Base-by-base conservation (phyloP, 2,329 filamentous ascomycete species). In the Aplosporella prunicola region DNA sequence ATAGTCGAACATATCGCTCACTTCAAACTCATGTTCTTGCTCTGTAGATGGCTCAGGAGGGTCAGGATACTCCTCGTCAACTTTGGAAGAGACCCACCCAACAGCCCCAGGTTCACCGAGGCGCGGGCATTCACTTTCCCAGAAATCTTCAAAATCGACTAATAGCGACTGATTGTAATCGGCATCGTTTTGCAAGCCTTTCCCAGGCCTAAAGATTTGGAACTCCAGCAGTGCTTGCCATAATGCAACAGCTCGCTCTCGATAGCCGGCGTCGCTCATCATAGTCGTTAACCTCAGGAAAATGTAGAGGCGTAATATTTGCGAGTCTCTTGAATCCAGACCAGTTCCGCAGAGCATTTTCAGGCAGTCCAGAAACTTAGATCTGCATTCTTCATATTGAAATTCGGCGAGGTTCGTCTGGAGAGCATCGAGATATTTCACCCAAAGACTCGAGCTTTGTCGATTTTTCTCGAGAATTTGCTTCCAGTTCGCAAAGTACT, bases 201-300 rank as follows among this genome's bases (percentile, higher is more conserved):
- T n/a, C 15, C 7, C 48, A 35, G 82, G 77, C 3, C 67, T 66
- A 31, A 76, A 76, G 42, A 86, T 72, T 13, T 74, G 76, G 35
- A 81, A 66, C 51, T 95, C 89, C 0, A 95, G 60, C 1, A 82
- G 50, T 5, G 77, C 82, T 60, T 96, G 89, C 87, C 89, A 95
- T 5, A 81, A 69, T 8, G 80, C 85, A 3, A 83, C 65, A 2
- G 85, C 80, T 20, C 84, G 65, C 53, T 95, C 89, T 29, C 69
- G 65, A 52, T 82, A 94, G 0, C 89, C 89, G 30, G 82, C 69
- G 51, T 93, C 80, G 29, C 77, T 68, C 20, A 89, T 67, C 51
- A 91, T 82, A 2, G 75, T 59, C 0, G 84, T 89, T n/a, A 80
- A 55, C 26, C 85, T 74, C 2, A 93, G 63, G 13, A 94, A 72